These are phyloP conservation scores for Cladosporium sp. DNA, from an alignment of 2,329 filamentous ascomycete species.

Conservation along the genomic window DNA sequence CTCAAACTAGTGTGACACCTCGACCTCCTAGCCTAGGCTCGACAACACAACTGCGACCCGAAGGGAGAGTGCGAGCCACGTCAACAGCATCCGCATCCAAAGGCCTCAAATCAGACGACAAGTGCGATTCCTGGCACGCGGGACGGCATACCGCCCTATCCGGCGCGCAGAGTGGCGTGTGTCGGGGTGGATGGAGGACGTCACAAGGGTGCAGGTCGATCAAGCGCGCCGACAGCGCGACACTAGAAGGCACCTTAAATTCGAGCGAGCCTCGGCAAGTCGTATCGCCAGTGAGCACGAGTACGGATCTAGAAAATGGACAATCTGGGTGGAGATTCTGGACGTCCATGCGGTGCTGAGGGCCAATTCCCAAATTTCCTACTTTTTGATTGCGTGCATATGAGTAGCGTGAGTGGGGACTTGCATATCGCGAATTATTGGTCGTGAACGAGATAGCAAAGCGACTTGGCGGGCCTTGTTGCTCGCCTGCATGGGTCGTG, in stretches of 20 bases:
- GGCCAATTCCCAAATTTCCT: background rate
- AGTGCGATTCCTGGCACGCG: background rate
- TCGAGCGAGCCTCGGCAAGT: background rate
- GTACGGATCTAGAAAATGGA: background rate
- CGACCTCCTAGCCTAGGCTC: background rate
- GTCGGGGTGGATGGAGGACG: conserved; percentile 10
- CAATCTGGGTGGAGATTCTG: background rate
- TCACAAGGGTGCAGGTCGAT: conserved; percentile 13
- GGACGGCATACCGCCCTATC: conserved; percentile 5
- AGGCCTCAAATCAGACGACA: background rate
- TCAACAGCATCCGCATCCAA: background rate
- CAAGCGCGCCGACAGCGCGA: conserved; percentile 2
- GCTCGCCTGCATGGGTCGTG: background rate
- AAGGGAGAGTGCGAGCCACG: background rate
- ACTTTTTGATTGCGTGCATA: background rate
- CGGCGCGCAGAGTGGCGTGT: conserved; percentile 16
- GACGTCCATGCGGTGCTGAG: background rate
- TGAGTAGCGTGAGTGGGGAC: background rate
- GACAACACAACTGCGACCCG: background rate
- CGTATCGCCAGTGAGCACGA: background rate
- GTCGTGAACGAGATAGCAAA: background rate
- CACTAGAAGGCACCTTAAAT: conserved; percentile 6
- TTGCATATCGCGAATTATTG: background rate
- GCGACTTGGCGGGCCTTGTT: background rate
- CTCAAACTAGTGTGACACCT: background rate